A percentile compares a stretch with the other conserved stretches of the same genome.
Evolutionary conservation across 345 rosid genomes (phyloP).

Genomic region (Populus euphratica): DNA sequence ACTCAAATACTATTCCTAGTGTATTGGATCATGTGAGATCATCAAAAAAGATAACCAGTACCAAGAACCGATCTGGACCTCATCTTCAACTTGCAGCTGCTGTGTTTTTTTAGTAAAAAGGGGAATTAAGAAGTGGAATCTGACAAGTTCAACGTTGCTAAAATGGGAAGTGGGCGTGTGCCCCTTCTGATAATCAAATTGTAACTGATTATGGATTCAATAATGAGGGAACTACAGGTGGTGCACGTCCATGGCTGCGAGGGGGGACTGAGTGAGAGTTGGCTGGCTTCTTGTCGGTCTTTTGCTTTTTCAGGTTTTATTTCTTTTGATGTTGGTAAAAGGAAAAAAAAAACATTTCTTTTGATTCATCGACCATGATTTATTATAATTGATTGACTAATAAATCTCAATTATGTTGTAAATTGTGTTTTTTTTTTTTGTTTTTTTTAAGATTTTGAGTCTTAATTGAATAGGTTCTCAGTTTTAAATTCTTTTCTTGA

Average conservation of each 20-base stretch:
- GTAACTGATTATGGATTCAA: no score
- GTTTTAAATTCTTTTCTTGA: no score
- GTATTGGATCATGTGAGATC: no score
- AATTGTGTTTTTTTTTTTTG: no score
- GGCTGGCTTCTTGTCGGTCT: not conserved
- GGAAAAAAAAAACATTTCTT: no score
- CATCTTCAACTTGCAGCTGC: not conserved
- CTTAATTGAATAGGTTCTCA: no score
- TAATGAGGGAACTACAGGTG: not conserved
- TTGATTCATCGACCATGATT: no score
- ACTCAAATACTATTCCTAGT: no score
- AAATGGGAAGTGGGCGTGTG: not conserved
- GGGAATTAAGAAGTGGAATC: not conserved
- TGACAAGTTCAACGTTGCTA: not conserved
- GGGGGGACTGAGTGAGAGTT: not conserved
- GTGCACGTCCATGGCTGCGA: not conserved
- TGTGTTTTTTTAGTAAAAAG: not conserved
- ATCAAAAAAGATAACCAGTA: not conserved
- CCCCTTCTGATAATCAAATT: conserved; percentile 4
- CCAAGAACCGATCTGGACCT: not conserved
- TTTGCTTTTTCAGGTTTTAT: no score
- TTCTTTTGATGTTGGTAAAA: not conserved
- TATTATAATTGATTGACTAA: no score
- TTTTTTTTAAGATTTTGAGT: no score
- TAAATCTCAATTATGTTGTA: no score